These are phyloP conservation scores for Hamamelis virginiana DNA, from an alignment of 164 flowering plant genomes.

Conservation along the genomic window DNA sequence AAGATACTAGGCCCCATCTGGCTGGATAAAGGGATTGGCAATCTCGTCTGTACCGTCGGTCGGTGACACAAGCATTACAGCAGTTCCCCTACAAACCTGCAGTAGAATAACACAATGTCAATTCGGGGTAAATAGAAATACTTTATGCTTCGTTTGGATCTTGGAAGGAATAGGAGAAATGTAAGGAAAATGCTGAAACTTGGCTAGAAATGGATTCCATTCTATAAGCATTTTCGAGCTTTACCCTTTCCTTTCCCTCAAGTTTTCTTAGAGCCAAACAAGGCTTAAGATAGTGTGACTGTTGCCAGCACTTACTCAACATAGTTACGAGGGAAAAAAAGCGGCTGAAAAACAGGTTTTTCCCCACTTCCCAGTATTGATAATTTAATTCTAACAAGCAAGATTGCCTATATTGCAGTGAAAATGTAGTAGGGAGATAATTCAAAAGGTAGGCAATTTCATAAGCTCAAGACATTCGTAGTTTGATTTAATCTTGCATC, in stretches of 20 bases:
- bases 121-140: not conserved
- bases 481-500: not conserved
- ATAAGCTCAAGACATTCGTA: not conserved
- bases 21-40: conserved; percentile 85
- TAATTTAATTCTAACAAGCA: too few relatives aligned
- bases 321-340: not conserved
- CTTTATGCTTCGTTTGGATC: too few relatives aligned
- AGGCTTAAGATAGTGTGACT: not conserved
- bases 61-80: conserved; percentile 98
- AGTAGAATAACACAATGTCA: not conserved
- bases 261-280: too few relatives aligned
- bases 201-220: too few relatives aligned
- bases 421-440: too few relatives aligned
- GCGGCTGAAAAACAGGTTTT: not conserved
- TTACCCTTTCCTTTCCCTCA: too few relatives aligned
- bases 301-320: not conserved
- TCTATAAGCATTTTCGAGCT: too few relatives aligned
- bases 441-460: too few relatives aligned
- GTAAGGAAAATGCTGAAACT: too few relatives aligned
- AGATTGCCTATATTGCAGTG: too few relatives aligned
- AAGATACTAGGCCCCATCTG: conserved; percentile 62
- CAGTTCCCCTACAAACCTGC: conserved; percentile 93
- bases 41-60: conserved; percentile 97
- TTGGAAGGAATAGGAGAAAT: too few relatives aligned
- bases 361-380: too few relatives aligned